Evolutionary conservation across 1,284 basidiomycete species (phyloP), one percentile per base, ranked within the genome.

Genomic region (Erythrobasidium hasegawianum): DNA sequence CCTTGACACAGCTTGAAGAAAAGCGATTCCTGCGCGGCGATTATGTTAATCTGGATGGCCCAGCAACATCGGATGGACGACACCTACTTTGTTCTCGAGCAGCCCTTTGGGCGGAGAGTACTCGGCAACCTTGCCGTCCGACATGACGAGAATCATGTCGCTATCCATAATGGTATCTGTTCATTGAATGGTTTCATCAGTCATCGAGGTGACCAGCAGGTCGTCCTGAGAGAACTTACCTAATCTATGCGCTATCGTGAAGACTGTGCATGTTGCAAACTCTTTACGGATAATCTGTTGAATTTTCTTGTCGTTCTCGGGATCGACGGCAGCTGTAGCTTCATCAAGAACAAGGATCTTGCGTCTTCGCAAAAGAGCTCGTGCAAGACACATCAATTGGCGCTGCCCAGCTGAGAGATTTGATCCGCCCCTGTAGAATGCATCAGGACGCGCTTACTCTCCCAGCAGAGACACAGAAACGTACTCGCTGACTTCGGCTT

Each of bases 401-500:
- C 88, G 76, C 73, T 94, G 89, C 2, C 90, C 90, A 68, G 88
- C 87, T 1, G 87, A 89, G 73, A 92, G 89, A 78, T 91, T 92
- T 66, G 84, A 82, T 7, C 90, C 90, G 0, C 88, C 88, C 0
- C 87, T 81, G 83, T 86, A 33, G 61, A 56, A 22, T 26, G 11
- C 9, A 11, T 55, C 53, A 55, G 13, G 24, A 11, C 86, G 41
- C 87, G 83, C 11, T 91, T 80, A 0, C 83, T 82, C 60, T 90
- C 68, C 18, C 59, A 67, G n/a, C 65, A 10, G 20, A 57, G 39
- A 1, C 58, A 58, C 8, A 24, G 45, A 13, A 40, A 62, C 59
- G 41, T 39, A 50, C 49, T 56, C 68, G 39, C 39, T 33, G n/a
- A 65, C 62, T 41, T 22, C 26, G 4, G 62, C 62, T 20, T 65